Evolutionary conservation across 2,329 filamentous ascomycete species (phyloP).

Genomic region (Trichoderma lentiforme): DNA sequence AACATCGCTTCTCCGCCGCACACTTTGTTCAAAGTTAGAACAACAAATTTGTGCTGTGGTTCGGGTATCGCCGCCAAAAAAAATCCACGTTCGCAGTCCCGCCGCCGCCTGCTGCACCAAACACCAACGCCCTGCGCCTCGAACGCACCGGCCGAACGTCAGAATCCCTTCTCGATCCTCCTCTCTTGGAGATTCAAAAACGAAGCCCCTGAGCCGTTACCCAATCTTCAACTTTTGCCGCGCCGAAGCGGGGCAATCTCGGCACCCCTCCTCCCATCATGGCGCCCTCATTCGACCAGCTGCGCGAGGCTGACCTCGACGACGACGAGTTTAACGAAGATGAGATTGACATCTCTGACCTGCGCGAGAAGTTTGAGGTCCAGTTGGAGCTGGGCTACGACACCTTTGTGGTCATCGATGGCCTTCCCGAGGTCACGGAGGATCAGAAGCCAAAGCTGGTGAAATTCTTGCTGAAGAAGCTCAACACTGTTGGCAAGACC

Average conservation of each 20-base stretch:
- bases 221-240: slow-evolving; percentile 18
- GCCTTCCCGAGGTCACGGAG: slow-evolving; percentile 82
- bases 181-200: neutral
- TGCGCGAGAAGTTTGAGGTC: slow-evolving; percentile 92
- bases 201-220: slow-evolving; percentile 15
- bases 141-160: neutral
- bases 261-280: slow-evolving; percentile 55
- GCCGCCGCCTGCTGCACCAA: slow-evolving; percentile 16
- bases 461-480: slow-evolving; percentile 93
- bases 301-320: slow-evolving; percentile 85
- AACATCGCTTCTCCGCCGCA: slow-evolving; percentile 41
- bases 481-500: slow-evolving; percentile 80
- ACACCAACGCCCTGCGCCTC: slow-evolving; percentile 2
- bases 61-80: slow-evolving; percentile 13
- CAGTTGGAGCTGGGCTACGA: slow-evolving; percentile 94
- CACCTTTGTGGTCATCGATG: slow-evolving; percentile 93
- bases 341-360: slow-evolving; percentile 92
- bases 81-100: neutral
- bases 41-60: slow-evolving; percentile 38
- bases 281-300: slow-evolving; percentile 84
- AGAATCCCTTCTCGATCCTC: neutral
- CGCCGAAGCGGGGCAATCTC: slow-evolving; percentile 36
- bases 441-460: slow-evolving; percentile 91
- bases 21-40: slow-evolving; percentile 38
- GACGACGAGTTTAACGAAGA: slow-evolving; percentile 85